Evolutionary conservation across 768 basidiomycete species (phyloP).

Genomic region (Serpula lacrymans): DNA sequence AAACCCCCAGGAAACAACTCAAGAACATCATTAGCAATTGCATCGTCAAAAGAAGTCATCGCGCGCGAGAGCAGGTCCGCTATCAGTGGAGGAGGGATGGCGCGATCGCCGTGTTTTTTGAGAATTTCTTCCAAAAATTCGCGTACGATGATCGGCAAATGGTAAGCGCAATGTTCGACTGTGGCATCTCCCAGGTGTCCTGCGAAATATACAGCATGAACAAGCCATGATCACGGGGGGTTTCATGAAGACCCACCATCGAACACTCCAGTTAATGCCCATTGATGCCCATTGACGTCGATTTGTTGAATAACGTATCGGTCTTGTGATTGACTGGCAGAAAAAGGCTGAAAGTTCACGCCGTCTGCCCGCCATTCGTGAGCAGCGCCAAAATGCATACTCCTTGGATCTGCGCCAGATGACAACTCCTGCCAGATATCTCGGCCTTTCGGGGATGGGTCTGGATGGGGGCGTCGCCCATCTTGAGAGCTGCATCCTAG

Average conservation of each 20-base stretch:
- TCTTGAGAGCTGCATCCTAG: conserved; percentile 61
- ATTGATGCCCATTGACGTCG: conserved; percentile 50
- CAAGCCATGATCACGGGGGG: conserved; percentile 4
- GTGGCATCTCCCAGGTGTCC: conserved; percentile 70
- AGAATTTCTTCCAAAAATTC: conserved; percentile 49
- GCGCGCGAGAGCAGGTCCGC: conserved; percentile 55
- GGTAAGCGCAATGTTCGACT: conserved; percentile 64
- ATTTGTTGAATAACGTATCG: conserved; percentile 58
- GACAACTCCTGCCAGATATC: conserved; percentile 53
- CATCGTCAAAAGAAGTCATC: conserved; percentile 61
- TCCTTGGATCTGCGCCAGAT: conserved; percentile 50
- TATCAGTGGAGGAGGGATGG: conserved; percentile 45
- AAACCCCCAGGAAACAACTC: conserved; percentile 58
- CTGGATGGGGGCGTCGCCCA: conserved; percentile 62
- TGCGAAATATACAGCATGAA: conserved; percentile 20
- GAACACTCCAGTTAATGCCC: conserved; percentile 70
- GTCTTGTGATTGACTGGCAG: conserved; percentile 54
- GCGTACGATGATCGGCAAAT: conserved; percentile 64
- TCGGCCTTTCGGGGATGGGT: conserved; percentile 46
- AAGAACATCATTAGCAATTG: conserved; percentile 63
- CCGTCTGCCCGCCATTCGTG: conserved; percentile 49
- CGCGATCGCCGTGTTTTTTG: conserved; percentile 34
- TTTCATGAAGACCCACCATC: conserved; percentile 45
- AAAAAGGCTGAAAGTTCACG: conserved; percentile 67
- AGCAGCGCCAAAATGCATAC: conserved; percentile 31